Conservation (phyloP, 1,284 basidiomycete species). For the Malassezia caprae region DNA sequence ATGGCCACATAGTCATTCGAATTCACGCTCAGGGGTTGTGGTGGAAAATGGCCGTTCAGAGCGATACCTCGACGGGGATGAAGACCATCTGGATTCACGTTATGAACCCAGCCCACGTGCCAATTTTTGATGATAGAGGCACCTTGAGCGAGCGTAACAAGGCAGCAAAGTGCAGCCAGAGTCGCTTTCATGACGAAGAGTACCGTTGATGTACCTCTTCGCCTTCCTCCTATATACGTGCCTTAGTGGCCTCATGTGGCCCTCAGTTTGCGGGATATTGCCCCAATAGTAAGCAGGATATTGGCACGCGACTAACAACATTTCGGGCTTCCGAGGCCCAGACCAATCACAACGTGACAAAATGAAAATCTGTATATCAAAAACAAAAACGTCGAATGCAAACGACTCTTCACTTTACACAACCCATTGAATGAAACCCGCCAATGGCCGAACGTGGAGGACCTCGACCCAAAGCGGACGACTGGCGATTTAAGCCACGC, state of each 20-base stretch:
- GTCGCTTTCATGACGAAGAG: neutral
- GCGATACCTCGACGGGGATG: neutral
- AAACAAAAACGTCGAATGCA: neutral
- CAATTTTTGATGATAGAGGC: neutral
- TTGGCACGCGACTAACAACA: neutral
- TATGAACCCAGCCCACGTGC: neutral
- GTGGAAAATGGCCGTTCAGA: neutral
- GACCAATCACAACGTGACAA: neutral
- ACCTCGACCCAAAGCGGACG: neutral
- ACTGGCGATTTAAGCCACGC: neutral
- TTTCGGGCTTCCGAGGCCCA: neutral
- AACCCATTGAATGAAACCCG: neutral
- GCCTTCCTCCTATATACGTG: neutral
- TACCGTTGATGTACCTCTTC: neutral
- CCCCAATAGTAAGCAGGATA: neutral
- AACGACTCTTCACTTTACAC: neutral
- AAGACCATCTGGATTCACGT: neutral
- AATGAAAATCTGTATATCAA: neutral
- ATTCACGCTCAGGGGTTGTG: slow-evolving; percentile 12
- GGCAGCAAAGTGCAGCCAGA: neutral
- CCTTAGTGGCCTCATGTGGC: neutral
- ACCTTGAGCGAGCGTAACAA: neutral
- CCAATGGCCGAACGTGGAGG: neutral
- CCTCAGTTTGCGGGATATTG: neutral
- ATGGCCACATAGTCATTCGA: slow-evolving; percentile 17